Base-by-base conservation (phyloP, 345 rosid species). In the Salix koriyanagi region DNA sequence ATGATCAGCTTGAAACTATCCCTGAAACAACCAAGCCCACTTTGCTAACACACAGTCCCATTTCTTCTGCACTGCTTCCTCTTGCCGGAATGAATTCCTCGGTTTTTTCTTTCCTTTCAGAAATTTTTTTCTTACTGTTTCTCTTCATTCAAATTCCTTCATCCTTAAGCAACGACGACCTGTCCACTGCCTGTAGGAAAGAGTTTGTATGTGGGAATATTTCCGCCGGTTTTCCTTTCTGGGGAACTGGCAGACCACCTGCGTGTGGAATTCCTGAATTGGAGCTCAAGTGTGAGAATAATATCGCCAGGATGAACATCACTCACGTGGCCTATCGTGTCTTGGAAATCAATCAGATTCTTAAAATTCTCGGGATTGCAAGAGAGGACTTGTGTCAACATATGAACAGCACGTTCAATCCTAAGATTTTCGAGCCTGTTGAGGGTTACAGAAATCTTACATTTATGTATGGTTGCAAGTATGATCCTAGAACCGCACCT, bases 191-290 rank as follows among this genome's bases (percentile, higher is more conserved):
- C 3, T 86, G 87, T 50, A 65, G 46, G 1, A 0, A 48, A 5
- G 13, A 6, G 25, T 87, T 82, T 67, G 13, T 6, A 25, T 90
- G 91, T 36, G 87, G 88, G 34, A 18, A 32, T 0, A 2, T 87
- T 62, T 19, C 48, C 0, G 81, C 74, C 0, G 69, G 75, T 6
- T 89, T 58, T 74, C 94, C 92, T 41, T 90, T 90, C 73, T 81
- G 77, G 60, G 90, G 91, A 73, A 61, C 26, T 3, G 39, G 0
- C 4, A 73, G 82, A 9, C 39, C n/a, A 0, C 0, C 0, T 0
- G 0, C 0, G 25, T 88, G 94, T 23, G 91, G 90, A 2, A 73
- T 81, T 74, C 89, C 78, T 9, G 62, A 0, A 1, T 61, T 89
- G 18, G 16, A 76, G 80, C 90, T 90, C 48, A 2, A 3, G 8